These are phyloP conservation scores for Ganoderma boninense DNA, from an alignment of 1,284 basidiomycete genomes.

Conservation along the genomic window DNA sequence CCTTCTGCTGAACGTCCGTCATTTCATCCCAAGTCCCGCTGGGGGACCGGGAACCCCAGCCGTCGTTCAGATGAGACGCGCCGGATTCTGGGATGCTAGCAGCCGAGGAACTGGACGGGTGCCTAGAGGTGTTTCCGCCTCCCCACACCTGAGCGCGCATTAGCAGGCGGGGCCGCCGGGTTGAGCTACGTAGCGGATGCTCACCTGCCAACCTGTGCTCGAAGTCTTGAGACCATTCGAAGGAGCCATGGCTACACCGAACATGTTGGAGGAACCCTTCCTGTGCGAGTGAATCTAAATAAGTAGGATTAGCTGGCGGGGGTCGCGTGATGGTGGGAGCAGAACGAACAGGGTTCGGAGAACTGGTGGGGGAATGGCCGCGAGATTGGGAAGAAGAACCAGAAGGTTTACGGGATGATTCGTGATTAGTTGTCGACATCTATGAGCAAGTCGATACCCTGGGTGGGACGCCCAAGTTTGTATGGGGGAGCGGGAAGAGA, in stretches of 20 bases:
- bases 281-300: slow-evolving; percentile 51
- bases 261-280: slow-evolving; percentile 58
- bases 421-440: slow-evolving; percentile 60
- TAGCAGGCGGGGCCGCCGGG: slow-evolving; percentile 15
- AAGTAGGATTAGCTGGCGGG: slow-evolving; percentile 20
- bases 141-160: slow-evolving; percentile 62
- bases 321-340: slow-evolving; percentile 3
- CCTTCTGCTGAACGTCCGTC: slow-evolving; percentile 55
- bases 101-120: slow-evolving; percentile 68
- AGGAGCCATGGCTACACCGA: slow-evolving; percentile 60
- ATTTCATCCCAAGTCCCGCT: slow-evolving; percentile 73
- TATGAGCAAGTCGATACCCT: slow-evolving; percentile 25
- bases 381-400: slow-evolving; percentile 70
- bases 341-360: slow-evolving; percentile 61
- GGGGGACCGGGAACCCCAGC: slow-evolving; percentile 60
- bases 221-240: slow-evolving; percentile 58
- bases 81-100: slow-evolving; percentile 60
- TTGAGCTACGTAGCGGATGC: slow-evolving; percentile 38
- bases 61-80: slow-evolving; percentile 57
- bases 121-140: slow-evolving; percentile 60
- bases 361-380: slow-evolving; percentile 65
- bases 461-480: slow-evolving; percentile 25
- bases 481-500: slow-evolving; percentile 26
- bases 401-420: slow-evolving; percentile 68
- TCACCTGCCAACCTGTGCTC: slow-evolving; percentile 76